Evolutionary conservation across 2,329 filamentous ascomycete genomes (phyloP).

Genomic region (Zopfia rhizophila): DNA sequence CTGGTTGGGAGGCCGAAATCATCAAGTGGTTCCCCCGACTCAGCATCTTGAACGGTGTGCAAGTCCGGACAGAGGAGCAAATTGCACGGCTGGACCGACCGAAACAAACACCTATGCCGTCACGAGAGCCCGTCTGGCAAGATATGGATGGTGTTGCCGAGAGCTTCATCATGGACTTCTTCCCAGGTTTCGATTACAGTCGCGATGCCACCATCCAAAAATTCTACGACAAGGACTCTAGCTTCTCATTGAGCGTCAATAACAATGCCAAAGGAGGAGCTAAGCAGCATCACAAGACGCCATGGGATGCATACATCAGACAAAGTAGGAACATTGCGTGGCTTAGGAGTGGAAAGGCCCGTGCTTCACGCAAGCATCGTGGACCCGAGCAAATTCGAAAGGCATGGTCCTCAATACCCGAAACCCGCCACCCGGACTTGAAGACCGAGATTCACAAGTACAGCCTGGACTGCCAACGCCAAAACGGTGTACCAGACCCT

Average conservation of each 20-base stretch:
- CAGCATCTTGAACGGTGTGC: conserved; percentile 77
- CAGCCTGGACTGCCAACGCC: conserved; percentile 82
- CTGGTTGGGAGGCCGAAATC: conserved; percentile 72
- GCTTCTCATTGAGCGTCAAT: conserved; percentile 81
- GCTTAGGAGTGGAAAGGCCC: conserved; percentile 69
- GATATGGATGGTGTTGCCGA: conserved; percentile 81
- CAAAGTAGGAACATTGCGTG: conserved; percentile 81
- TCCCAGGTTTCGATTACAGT: conserved; percentile 77
- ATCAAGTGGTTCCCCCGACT: conserved; percentile 86
- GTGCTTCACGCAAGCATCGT: conserved; percentile 72
- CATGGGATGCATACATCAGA: conserved; percentile 81
- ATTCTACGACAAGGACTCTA: conserved; percentile 80
- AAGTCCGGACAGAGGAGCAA: conserved; percentile 76
- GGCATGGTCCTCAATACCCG: conserved; percentile 75
- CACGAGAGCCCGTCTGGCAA: conserved; percentile 73
- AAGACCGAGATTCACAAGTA: conserved; percentile 75
- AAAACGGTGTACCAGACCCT: conserved; percentile 77
- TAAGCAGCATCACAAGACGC: conserved; percentile 54
- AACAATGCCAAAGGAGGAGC: conserved; percentile 65
- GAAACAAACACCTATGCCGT: conserved; percentile 69
- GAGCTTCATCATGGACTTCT: conserved; percentile 78
- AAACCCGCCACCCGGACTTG: conserved; percentile 79
- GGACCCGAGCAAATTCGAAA: conserved; percentile 73
- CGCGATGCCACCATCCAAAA: conserved; percentile 69
- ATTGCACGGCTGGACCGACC: conserved; percentile 31